Conservation (phyloP, 441 rosid species). For the Hypseocharis bilobata region DNA sequence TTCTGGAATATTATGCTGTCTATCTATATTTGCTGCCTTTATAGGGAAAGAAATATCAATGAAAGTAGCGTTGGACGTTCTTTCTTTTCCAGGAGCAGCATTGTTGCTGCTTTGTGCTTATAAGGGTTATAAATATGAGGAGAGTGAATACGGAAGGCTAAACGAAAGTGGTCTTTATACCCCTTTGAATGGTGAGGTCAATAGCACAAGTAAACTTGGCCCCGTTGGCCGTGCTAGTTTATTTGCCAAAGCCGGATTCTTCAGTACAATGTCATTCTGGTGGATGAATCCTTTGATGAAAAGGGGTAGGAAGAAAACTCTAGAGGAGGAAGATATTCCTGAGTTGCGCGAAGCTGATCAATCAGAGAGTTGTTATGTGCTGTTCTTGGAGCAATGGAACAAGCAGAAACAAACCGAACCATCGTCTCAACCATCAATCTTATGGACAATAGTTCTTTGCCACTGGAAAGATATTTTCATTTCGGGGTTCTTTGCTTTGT, state of each 20-base stretch:
- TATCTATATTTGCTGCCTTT: slow-evolving; percentile 38
- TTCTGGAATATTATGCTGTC: slow-evolving; percentile 36
- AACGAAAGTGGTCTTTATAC: slow-evolving; percentile 37
- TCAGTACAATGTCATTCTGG: slow-evolving; percentile 66
- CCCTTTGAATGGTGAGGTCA: slow-evolving; percentile 42
- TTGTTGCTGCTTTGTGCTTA: slow-evolving; percentile 49
- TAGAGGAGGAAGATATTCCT: slow-evolving; percentile 67
- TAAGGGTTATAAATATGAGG: slow-evolving; percentile 29
- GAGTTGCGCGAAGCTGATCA: slow-evolving; percentile 42
- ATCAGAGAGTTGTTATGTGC: slow-evolving; percentile 60
- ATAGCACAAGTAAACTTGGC: slow-evolving; percentile 23
- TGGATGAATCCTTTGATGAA: slow-evolving; percentile 80
- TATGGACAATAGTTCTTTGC: slow-evolving; percentile 53
- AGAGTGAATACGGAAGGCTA: slow-evolving; percentile 18
- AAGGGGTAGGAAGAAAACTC: slow-evolving; percentile 55
- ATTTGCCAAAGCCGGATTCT: slow-evolving; percentile 58
- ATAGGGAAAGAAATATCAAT: slow-evolving; percentile 19
- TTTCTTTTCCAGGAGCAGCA: slow-evolving; percentile 57
- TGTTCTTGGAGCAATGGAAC: slow-evolving; percentile 46
- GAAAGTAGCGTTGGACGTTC: slow-evolving; percentile 37
- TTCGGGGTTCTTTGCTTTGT: slow-evolving; percentile 80
- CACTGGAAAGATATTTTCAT: slow-evolving; percentile 55
- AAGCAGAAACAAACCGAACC: slow-evolving; percentile 38
- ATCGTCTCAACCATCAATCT: slow-evolving; percentile 42
- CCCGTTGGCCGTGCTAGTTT: slow-evolving; percentile 27